These are phyloP conservation scores for Eimeria acervulina DNA, from an alignment of 169 alveolate species.

Conservation along the genomic window DNA sequence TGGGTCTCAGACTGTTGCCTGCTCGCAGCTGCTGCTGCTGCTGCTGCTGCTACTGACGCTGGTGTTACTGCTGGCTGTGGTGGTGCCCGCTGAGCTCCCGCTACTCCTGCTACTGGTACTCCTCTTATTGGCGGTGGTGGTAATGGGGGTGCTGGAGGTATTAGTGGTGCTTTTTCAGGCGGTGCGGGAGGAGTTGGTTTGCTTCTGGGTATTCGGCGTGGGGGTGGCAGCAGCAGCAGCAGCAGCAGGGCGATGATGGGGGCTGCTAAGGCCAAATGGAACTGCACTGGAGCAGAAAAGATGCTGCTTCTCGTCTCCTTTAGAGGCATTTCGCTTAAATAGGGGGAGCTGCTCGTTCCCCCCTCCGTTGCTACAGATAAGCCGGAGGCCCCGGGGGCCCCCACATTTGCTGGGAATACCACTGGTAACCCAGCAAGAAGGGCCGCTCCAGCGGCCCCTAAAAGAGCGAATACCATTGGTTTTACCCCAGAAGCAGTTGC, in stretches of 20 bases:
- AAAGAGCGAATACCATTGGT: background rate
- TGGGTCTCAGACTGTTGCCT: too few relatives aligned
- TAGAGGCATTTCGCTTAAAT: background rate
- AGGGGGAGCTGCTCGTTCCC: background rate
- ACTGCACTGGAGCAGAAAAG: background rate
- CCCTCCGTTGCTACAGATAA: background rate
- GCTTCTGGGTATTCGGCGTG: background rate
- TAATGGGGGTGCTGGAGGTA: too few relatives aligned
- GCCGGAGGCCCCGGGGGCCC: slow-evolving; percentile 21
- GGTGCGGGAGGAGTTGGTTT: background rate
- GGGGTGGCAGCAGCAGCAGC: background rate
- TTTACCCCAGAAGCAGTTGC: background rate
- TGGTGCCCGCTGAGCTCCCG: too few relatives aligned
- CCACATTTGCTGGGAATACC: background rate
- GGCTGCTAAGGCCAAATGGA: background rate
- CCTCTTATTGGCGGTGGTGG: too few relatives aligned
- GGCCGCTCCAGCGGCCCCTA: background rate
- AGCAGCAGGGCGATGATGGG: background rate
- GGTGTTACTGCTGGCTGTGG: too few relatives aligned
- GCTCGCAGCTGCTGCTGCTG: too few relatives aligned
- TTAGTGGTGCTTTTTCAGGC: background rate
- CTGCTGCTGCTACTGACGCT: too few relatives aligned
- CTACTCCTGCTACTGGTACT: too few relatives aligned
- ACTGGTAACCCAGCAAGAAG: background rate
- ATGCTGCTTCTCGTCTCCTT: background rate